Percentiles rank a stretch among this genome's conserved stretches.
phyloP scores from a whole-genome alignment of 2,329 filamentous ascomycete genomes.

The Pyricularia grisea region DNA sequence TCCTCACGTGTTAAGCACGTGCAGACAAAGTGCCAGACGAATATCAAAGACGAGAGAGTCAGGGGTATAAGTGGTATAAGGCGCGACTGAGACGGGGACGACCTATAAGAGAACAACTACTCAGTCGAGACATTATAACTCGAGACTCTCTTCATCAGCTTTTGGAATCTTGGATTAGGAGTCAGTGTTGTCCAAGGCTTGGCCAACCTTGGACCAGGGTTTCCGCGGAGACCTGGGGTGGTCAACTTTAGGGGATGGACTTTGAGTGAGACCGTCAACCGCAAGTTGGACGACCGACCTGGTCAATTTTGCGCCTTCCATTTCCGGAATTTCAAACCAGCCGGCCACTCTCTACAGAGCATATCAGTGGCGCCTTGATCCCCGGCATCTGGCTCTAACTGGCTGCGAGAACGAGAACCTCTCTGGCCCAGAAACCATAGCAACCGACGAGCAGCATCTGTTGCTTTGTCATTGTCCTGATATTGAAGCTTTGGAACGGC shows the following conservation, averaged over 20 bases:
- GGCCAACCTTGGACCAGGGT: neutral
- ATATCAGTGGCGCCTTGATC: neutral
- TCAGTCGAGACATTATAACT: neutral
- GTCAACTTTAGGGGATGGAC: neutral
- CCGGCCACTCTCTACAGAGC: neutral
- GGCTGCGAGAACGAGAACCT: neutral
- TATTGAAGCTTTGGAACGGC: neutral
- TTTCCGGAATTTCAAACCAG: neutral
- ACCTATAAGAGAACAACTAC: neutral
- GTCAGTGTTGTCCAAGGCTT: neutral
- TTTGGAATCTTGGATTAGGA: neutral
- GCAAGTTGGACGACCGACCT: neutral
- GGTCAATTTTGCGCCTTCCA: neutral
- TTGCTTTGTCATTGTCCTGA: neutral
- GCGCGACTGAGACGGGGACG: neutral
- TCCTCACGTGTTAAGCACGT: neutral
- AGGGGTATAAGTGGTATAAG: neutral
- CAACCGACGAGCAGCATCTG: neutral
- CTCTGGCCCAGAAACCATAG: neutral
- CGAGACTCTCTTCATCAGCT: neutral
- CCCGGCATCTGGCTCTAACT: neutral
- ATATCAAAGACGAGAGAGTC: neutral
- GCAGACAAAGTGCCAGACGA: neutral
- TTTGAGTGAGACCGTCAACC: neutral
- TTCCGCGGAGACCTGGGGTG: neutral